Evolutionary conservation across 23 red algal genomes (phyloP).

Genomic region (Gracilariopsis chorda): DNA sequence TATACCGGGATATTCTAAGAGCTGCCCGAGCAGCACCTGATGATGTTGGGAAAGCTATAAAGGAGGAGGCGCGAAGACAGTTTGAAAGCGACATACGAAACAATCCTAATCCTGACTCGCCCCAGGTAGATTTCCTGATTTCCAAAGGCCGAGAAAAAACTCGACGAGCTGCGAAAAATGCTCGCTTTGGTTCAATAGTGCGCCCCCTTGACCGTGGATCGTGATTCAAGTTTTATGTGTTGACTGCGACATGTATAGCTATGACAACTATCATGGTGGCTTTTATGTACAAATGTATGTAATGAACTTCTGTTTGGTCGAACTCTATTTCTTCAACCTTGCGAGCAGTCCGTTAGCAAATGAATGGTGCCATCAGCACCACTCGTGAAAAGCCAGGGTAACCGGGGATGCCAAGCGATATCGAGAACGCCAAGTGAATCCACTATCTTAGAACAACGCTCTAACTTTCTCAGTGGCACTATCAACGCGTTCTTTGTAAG

Average conservation of each 20-base stretch:
- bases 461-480: slow-evolving; percentile 81
- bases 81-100: slow-evolving; percentile 7
- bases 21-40: slow-evolving; percentile 10
- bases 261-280: neutral
- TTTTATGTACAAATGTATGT: neutral
- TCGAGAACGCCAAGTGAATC: slow-evolving; percentile 64
- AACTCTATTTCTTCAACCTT: slow-evolving; percentile 27
- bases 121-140: slow-evolving; percentile 48
- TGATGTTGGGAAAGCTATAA: slow-evolving; percentile 2
- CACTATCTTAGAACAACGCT: slow-evolving; percentile 12
- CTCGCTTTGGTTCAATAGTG: slow-evolving; percentile 4
- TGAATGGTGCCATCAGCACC: slow-evolving; percentile 68
- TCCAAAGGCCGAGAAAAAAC: slow-evolving; percentile 57
- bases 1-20: slow-evolving; percentile 33
- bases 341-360: slow-evolving; percentile 55
- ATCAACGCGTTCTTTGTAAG: slow-evolving; percentile 87
- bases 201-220: too few relatives aligned
- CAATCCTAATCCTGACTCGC: slow-evolving; percentile 27
- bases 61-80: slow-evolving; percentile 25
- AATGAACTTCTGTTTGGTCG: neutral
- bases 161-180: slow-evolving; percentile 31
- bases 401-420: slow-evolving; percentile 88
- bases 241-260: neutral
- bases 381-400: slow-evolving; percentile 87
- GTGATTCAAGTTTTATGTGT: neutral